A percentile compares a stretch with the other conserved stretches of the same genome.
Conservation (phyloP, 768 basidiomycete species). For the Russula sp. region DNA sequence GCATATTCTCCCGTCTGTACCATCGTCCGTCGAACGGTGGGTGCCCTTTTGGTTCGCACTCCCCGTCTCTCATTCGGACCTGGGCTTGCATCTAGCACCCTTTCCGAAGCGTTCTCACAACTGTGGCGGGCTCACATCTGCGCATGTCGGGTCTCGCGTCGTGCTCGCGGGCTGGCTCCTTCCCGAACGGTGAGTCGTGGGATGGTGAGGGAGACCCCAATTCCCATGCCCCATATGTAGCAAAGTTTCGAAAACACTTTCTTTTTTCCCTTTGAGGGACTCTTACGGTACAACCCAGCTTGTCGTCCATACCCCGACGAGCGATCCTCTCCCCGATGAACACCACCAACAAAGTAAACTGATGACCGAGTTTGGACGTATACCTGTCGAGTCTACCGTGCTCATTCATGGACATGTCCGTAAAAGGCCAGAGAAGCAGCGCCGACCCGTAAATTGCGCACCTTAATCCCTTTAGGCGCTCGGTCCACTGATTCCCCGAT, state of each 20-base stretch:
- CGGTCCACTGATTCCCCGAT: slow-evolving; percentile 18
- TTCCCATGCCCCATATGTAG: slow-evolving; percentile 45
- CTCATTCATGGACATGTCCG: slow-evolving; percentile 72
- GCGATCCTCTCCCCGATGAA: slow-evolving; percentile 20
- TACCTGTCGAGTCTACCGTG: slow-evolving; percentile 78
- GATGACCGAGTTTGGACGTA: slow-evolving; percentile 49
- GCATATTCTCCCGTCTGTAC: background rate
- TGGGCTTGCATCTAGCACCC: slow-evolving; percentile 29
- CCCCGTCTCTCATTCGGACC: slow-evolving; percentile 17
- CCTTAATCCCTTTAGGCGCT: slow-evolving; percentile 9
- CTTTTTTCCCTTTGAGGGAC: slow-evolving; percentile 87
- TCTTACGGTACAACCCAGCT: slow-evolving; percentile 76
- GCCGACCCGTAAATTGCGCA: slow-evolving; percentile 47
- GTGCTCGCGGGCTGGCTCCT: slow-evolving; percentile 81
- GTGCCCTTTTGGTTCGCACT: background rate
- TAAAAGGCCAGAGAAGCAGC: slow-evolving; percentile 57
- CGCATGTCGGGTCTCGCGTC: slow-evolving; percentile 41
- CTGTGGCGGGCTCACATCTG: slow-evolving; percentile 31
- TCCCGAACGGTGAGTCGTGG: slow-evolving; percentile 63
- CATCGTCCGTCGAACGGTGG: slow-evolving; percentile 3
- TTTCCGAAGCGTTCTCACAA: slow-evolving; percentile 34
- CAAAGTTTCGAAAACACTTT: slow-evolving; percentile 62
- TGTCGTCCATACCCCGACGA: slow-evolving; percentile 46
- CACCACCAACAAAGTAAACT: slow-evolving; percentile 29
- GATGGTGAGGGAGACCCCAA: slow-evolving; percentile 29